Evolutionary conservation across 176 grass and related monocot genomes (phyloP).

Genomic region (Echinochloa phyllopogon): DNA sequence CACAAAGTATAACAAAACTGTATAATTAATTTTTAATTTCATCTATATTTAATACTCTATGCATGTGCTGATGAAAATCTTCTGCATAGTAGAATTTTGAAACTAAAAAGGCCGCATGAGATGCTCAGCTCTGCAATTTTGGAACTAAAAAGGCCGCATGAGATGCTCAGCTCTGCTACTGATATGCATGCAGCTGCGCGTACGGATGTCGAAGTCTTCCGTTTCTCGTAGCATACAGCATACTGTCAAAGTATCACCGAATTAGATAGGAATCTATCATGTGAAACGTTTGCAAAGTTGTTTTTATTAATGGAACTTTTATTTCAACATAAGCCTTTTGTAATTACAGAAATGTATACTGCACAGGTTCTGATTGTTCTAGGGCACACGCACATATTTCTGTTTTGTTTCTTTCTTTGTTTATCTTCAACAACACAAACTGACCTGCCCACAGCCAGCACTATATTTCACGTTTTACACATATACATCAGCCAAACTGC

Average conservation of each 20-base stretch:
- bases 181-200: too few species aligned
- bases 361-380: neutral
- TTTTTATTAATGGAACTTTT: neutral
- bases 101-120: too few species aligned
- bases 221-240: too few species aligned
- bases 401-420: neutral
- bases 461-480: conserved; percentile 20
- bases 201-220: too few species aligned
- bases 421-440: neutral
- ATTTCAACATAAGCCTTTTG: neutral
- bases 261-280: neutral
- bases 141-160: too few species aligned
- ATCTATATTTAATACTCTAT: too few species aligned
- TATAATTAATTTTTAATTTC: too few species aligned
- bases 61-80: too few species aligned
- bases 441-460: neutral
- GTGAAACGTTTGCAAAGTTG: neutral
- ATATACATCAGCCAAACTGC: conserved; percentile 37
- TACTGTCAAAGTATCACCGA: neutral
- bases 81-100: too few species aligned
- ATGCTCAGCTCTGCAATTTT: too few species aligned
- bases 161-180: too few species aligned
- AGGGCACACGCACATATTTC: neutral
- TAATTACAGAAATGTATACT: neutral
- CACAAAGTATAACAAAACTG: too few species aligned